Conservation (phyloP, 2,329 filamentous ascomycete species). For the Trichoderma sp. region DNA sequence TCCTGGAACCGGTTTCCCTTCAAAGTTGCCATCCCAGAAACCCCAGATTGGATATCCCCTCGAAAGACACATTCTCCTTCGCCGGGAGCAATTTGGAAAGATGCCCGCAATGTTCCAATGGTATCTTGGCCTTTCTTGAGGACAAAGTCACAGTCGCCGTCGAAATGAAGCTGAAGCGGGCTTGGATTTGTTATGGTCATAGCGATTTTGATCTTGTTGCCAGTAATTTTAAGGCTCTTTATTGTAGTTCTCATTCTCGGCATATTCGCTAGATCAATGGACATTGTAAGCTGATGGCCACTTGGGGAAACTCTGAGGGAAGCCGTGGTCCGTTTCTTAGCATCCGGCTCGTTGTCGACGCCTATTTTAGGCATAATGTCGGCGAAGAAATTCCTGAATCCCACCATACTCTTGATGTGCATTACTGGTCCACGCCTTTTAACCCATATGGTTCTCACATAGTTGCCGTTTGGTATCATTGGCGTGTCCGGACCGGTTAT, state of each 20-base stretch:
- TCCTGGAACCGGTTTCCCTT: background rate
- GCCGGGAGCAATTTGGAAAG: background rate
- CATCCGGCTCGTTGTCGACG: fast-evolving
- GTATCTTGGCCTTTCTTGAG: background rate
- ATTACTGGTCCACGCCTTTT: background rate
- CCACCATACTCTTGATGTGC: background rate
- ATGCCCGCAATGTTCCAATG: background rate
- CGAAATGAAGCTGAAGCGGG: background rate
- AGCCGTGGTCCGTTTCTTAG: fast-evolving
- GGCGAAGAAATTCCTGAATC: background rate
- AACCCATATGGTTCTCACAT: background rate
- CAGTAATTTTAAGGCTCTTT: background rate
- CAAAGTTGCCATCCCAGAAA: background rate
- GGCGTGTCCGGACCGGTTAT: background rate
- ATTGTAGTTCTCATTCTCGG: background rate
- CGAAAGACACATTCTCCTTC: background rate
- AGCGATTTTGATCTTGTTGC: background rate
- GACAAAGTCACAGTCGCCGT: background rate
- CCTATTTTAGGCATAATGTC: background rate
- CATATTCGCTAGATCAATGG: background rate
- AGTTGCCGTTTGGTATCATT: background rate
- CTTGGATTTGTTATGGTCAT: background rate
- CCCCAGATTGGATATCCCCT: background rate
- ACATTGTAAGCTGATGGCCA: background rate
- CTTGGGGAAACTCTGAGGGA: background rate